Evolutionary conservation across 1,284 basidiomycete genomes (phyloP).

Genomic region (Ustilago esculenta): DNA sequence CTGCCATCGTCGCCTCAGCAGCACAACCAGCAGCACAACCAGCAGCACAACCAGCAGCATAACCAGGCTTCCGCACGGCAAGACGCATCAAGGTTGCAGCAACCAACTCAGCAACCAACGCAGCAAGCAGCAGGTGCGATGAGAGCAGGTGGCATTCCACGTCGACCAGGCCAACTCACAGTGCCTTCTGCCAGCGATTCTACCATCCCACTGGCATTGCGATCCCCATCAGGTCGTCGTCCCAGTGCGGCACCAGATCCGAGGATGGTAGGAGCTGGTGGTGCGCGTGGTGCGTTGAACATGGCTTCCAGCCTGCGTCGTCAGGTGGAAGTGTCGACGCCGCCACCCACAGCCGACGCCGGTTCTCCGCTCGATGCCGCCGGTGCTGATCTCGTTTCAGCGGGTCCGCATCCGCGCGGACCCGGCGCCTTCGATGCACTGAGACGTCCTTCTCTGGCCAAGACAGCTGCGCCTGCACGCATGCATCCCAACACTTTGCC

Average conservation of each 20-base stretch:
- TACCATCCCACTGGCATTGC: conserved; percentile 43
- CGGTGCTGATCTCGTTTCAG: conserved; percentile 14
- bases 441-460: conserved; percentile 28
- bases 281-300: conserved; percentile 22
- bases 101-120: conserved; percentile 5
- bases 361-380: conserved; percentile 30
- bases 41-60: background rate
- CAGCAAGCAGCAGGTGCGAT: conserved; percentile 2
- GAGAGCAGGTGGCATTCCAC: conserved; percentile 1
- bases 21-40: conserved; percentile 14
- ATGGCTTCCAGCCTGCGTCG: conserved; percentile 56
- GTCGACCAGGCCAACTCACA: conserved; percentile 29
- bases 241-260: conserved; percentile 56
- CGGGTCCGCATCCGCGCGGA: conserved; percentile 9
- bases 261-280: conserved; percentile 17
- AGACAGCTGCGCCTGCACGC: conserved; percentile 9
- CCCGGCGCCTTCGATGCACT: conserved; percentile 43
- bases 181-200: conserved; percentile 25
- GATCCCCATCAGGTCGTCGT: conserved; percentile 50
- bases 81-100: no score
- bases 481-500: conserved; percentile 23
- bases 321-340: conserved; percentile 47
- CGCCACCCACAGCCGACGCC: conserved; percentile 12
- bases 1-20: conserved; percentile 30
- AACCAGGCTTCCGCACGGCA: no score